Evolutionary conservation across 805 yeast species (phyloP).

Genomic region (Saturnispora kantuleensis): DNA sequence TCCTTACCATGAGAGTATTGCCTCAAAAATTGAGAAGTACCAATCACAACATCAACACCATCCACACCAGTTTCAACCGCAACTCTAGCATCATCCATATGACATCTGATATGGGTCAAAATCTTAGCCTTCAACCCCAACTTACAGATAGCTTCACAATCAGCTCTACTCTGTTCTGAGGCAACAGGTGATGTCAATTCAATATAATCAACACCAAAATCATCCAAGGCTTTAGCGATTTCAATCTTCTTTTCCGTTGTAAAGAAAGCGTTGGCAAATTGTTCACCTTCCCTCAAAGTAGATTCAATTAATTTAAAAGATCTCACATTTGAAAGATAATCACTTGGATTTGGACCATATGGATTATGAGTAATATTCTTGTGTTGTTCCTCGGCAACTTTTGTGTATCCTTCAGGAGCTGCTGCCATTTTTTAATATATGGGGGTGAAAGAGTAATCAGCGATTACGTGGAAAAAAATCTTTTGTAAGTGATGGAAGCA

Average conservation of each 20-base stretch:
- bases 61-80: conserved; percentile 99
- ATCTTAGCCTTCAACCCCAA: conserved; percentile 93
- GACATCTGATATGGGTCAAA: conserved; percentile 94
- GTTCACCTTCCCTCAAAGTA: conserved; percentile 96
- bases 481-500: no score
- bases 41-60: conserved; percentile 97
- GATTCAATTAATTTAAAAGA: conserved; percentile 89
- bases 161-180: conserved; percentile 82
- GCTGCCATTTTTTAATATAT: background rate
- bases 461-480: no score
- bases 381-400: conserved; percentile 37
- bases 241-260: conserved; percentile 90
- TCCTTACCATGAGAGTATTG: conserved; percentile 97
- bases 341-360: conserved; percentile 93
- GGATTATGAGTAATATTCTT: conserved; percentile 38
- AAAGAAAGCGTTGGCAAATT: conserved; percentile 95
- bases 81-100: conserved; percentile 96
- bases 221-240: conserved; percentile 94
- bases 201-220: conserved; percentile 96
- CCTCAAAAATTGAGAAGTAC: conserved; percentile 91
- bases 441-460: background rate
- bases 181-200: conserved; percentile 98
- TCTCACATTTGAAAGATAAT: conserved; percentile 80
- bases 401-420: conserved; percentile 25
- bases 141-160: conserved; percentile 98